Evolutionary conservation across 2,329 filamentous ascomycete genomes (phyloP).

Genomic region (Ploettnerulaceae sp.): DNA sequence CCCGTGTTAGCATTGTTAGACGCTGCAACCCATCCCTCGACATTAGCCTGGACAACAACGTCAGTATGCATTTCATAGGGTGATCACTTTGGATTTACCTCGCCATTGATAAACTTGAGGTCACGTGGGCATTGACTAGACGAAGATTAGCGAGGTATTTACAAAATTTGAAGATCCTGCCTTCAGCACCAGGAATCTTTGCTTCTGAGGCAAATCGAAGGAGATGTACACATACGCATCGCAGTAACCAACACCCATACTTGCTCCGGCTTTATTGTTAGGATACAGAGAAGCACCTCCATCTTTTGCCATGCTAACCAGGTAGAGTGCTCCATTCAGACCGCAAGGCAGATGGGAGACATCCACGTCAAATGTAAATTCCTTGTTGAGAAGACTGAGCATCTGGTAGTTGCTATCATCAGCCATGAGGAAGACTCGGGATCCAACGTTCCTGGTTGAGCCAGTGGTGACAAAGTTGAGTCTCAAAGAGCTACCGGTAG

Average conservation of each 20-base stretch:
- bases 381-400: constrained; percentile 60
- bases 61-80: background rate
- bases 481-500: constrained; percentile 47
- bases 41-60: constrained; percentile 43
- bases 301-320: constrained; percentile 57
- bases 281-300: constrained; percentile 50
- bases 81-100: constrained; percentile 32
- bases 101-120: constrained; percentile 49
- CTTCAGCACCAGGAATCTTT: too few relatives aligned
- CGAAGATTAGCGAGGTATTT: too few relatives aligned
- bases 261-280: constrained; percentile 52
- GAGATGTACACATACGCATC: too few relatives aligned
- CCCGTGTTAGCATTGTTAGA: constrained; percentile 49
- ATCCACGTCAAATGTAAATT: constrained; percentile 70
- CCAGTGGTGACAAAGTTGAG: constrained; percentile 53
- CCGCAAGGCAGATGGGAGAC: constrained; percentile 64
- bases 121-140: constrained; percentile 51
- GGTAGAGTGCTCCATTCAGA: constrained; percentile 67
- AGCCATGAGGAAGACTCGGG: constrained; percentile 61
- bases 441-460: constrained; percentile 43
- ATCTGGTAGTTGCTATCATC: constrained; percentile 57
- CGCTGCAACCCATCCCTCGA: constrained; percentile 46
- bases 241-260: constrained; percentile 58
- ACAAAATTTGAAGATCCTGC: too few relatives aligned
- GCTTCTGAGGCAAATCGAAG: too few relatives aligned